These are phyloP conservation scores for Triadica sebifera DNA, from an alignment of 345 rosid species.

Conservation along the genomic window DNA sequence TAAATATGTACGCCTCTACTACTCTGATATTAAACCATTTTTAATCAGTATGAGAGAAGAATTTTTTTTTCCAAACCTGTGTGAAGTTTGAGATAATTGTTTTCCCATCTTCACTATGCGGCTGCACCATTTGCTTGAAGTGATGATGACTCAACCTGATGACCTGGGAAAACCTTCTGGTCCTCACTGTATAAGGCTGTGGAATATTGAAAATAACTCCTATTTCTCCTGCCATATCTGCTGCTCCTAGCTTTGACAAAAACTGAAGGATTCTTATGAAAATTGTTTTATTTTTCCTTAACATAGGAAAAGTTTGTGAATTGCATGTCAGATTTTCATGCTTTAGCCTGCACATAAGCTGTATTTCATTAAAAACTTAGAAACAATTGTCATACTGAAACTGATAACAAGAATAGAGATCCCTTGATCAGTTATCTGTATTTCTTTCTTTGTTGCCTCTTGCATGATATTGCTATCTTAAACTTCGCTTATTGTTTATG, in stretches of 20 bases:
- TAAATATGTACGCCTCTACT: not conserved
- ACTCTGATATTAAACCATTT: not conserved
- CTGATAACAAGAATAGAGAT: not conserved
- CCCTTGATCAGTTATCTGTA: not conserved
- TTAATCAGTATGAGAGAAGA: not conserved
- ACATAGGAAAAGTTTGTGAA: not conserved
- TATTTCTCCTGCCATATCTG: constrained; percentile 83
- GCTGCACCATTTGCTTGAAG: constrained; percentile 76
- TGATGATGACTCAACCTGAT: constrained; percentile 73
- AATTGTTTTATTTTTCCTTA: not conserved
- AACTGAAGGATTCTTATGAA: constrained; percentile 36
- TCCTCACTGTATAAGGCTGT: constrained; percentile 75
- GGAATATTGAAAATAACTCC: constrained; percentile 90
- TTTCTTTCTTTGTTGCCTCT: not conserved
- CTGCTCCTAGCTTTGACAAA: constrained; percentile 62
- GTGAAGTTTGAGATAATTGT: constrained; percentile 57
- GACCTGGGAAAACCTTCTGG: constrained; percentile 83
- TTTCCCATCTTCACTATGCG: constrained; percentile 61
- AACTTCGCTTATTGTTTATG: not conserved
- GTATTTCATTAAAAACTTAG: constrained; percentile 2
- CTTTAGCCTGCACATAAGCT: not conserved
- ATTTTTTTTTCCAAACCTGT: constrained; percentile 37
- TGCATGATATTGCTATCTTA: not conserved
- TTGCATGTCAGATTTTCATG: not conserved
- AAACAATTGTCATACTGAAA: not conserved